Evolutionary conservation across 768 basidiomycete genomes (phyloP), one percentile per base, ranked within the genome.

Genomic region (Tylopilus sp.): DNA sequence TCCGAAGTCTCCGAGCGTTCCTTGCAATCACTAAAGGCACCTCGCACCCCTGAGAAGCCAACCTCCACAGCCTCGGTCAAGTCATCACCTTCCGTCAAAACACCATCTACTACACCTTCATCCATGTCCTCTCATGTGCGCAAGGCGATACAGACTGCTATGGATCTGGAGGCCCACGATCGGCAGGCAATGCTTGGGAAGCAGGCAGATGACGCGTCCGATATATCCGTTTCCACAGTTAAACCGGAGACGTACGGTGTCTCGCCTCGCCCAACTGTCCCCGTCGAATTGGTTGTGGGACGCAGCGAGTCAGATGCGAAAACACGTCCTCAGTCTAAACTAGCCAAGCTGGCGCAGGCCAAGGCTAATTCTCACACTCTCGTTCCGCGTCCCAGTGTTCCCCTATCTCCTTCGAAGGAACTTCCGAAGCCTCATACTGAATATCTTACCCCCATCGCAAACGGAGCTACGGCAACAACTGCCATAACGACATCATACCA

Each of bases 401-500:
- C 70, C 2, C 69, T 61, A 29, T 51, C 71, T 48, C 69, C 65
- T 45, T 66, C 63, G 31, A 69, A 61, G 43, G 67, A 70, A 9
- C 68, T 80, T 50, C 78, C 76, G n/a, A 71, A 68, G 42, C 58
- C 78, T 43, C 80, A 70, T 45, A 90, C 89, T 7, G 83, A 89
- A 63, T 87, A 85, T 63, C 70, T 89, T 12, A 86, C 81, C 16
- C 89, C 89, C 2, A 88, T 86, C 41, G 86, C 86, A n/a, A 91
- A 91, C 62, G 87, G 89, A 1, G 72, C 86, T 4, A 84, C 87
- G n/a, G 89, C 83, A 13, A 91, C 89, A 1, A 89, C 88, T 16
- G 89, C 89, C 2, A 91, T 91, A 62, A 91, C 89, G 0, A 90
- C 89, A 3, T 84, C 85, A 0, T 89, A 89, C 56, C 88, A 89